Conservation (phyloP, 176 grass and related monocot genomes). For the Carex scoparia region DNA sequence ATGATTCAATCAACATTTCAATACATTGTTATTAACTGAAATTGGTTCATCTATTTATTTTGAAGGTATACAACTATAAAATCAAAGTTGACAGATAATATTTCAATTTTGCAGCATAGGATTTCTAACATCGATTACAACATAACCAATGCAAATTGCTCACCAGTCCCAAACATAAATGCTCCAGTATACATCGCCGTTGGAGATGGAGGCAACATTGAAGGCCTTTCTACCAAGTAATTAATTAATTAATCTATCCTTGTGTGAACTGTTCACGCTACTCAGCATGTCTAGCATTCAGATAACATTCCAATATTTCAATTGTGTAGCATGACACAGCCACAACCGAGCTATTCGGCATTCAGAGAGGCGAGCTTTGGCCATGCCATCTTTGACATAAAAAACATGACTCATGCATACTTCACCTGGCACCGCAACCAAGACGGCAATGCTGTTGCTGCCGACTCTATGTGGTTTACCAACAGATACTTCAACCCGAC, state of each 20-base stretch:
- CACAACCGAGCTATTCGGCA: slow-evolving; percentile 52
- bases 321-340: slow-evolving; percentile 34
- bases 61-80: not conserved
- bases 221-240: slow-evolving; percentile 49
- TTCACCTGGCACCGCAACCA: slow-evolving; percentile 67
- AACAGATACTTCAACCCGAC: slow-evolving; percentile 47
- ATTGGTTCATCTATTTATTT: not conserved
- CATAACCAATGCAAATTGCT: slow-evolving; percentile 38
- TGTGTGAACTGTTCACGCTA: not conserved
- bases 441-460: slow-evolving; percentile 46
- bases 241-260: not conserved
- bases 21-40: not conserved
- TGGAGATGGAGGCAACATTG: slow-evolving; percentile 57
- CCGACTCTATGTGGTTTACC: slow-evolving; percentile 52
- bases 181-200: slow-evolving; percentile 57
- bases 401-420: slow-evolving; percentile 56
- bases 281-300: not conserved
- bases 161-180: slow-evolving; percentile 31
- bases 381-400: slow-evolving; percentile 54
- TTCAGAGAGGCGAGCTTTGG: slow-evolving; percentile 72
- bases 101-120: slow-evolving; percentile 31
- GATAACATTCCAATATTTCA: not conserved
- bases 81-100: not conserved
- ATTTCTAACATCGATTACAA: slow-evolving; percentile 48
- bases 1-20: no score